phyloP scores from a whole-genome alignment of 2,329 filamentous ascomycete genomes.

The Fusarium metavorans region DNA sequence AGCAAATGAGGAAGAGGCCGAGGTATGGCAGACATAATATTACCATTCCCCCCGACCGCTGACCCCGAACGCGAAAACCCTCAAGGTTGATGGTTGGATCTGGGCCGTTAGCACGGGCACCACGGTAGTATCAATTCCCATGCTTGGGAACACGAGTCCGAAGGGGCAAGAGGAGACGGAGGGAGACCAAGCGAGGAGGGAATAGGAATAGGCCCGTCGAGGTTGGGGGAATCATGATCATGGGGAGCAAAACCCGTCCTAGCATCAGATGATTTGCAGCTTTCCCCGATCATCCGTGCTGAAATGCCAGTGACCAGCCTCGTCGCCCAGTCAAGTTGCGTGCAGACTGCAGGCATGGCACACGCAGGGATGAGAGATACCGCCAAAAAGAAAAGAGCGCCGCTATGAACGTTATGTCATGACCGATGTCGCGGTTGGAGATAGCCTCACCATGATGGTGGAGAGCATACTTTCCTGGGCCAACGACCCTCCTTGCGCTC shows the following conservation, averaged over 20 bases:
- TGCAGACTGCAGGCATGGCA: constrained; percentile 10
- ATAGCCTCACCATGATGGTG: constrained; percentile 11
- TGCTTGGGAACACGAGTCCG: constrained; percentile 2
- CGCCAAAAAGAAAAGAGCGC: not conserved
- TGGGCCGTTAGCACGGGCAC: constrained; percentile 12
- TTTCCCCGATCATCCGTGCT: constrained; percentile 2
- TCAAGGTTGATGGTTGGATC: constrained; percentile 6
- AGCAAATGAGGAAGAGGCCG: constrained; percentile 4
- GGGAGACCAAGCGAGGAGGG: constrained; percentile 5
- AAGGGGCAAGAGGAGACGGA: not conserved
- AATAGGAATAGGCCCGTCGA: not conserved
- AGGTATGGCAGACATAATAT: not conserved
- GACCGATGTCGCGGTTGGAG: not conserved
- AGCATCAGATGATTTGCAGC: constrained; percentile 20
- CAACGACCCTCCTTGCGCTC: not conserved
- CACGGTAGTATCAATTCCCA: constrained; percentile 4
- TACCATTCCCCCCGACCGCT: not conserved
- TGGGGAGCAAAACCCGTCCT: constrained; percentile 13
- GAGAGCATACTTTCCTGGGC: not conserved
- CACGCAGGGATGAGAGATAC: not conserved
- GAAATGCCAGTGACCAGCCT: not conserved
- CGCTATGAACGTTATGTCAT: not conserved
- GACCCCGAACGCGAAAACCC: not conserved
- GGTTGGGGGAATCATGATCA: constrained; percentile 5
- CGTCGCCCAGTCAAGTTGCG: not conserved